phyloP scores from a whole-genome alignment of 2,329 filamentous ascomycete genomes.

The Verticillium isaacii region DNA sequence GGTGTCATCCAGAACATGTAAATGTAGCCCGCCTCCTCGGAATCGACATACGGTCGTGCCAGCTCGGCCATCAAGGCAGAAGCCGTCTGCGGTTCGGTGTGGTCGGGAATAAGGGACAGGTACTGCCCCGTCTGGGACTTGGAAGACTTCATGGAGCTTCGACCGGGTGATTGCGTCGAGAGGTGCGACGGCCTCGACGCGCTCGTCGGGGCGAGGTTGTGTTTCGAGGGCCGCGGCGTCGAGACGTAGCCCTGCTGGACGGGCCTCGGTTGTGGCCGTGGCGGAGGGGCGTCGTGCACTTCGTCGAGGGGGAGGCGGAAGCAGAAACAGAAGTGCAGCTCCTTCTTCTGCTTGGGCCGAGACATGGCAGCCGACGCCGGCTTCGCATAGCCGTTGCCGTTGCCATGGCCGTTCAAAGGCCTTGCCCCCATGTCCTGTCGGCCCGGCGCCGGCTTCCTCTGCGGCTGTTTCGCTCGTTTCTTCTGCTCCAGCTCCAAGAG shows the following conservation, averaged over 20 bases:
- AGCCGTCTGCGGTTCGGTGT: slow-evolving; percentile 62
- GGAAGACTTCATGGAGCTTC: slow-evolving; percentile 21
- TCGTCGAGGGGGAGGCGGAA: slow-evolving; percentile 45
- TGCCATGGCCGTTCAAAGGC: neutral
- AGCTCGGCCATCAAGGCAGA: slow-evolving; percentile 73
- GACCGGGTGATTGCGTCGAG: slow-evolving; percentile 21
- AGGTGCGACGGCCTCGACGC: slow-evolving; percentile 10
- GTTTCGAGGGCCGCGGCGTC: slow-evolving; percentile 6
- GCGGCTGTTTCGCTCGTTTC: slow-evolving; percentile 24
- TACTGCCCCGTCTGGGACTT: slow-evolving; percentile 38
- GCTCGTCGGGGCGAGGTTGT: slow-evolving; percentile 10
- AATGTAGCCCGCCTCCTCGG: slow-evolving; percentile 82
- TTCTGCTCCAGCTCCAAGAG: slow-evolving; percentile 58
- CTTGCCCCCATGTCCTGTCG: slow-evolving; percentile 14
- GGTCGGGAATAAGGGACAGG: slow-evolving; percentile 64
- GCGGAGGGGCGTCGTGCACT: slow-evolving; percentile 28
- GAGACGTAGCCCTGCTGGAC: slow-evolving; percentile 27
- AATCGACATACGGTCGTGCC: slow-evolving; percentile 60
- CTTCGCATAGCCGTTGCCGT: slow-evolving; percentile 6
- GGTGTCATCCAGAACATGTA: slow-evolving; percentile 98
- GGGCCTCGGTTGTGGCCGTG: slow-evolving; percentile 42
- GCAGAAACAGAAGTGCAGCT: slow-evolving; percentile 44
- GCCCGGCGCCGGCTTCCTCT: slow-evolving; percentile 15
- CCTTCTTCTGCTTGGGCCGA: slow-evolving; percentile 22
- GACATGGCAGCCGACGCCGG: slow-evolving; percentile 3